These are phyloP conservation scores for Manihot esculenta DNA, from an alignment of 441 rosid genomes.

Conservation along the genomic window DNA sequence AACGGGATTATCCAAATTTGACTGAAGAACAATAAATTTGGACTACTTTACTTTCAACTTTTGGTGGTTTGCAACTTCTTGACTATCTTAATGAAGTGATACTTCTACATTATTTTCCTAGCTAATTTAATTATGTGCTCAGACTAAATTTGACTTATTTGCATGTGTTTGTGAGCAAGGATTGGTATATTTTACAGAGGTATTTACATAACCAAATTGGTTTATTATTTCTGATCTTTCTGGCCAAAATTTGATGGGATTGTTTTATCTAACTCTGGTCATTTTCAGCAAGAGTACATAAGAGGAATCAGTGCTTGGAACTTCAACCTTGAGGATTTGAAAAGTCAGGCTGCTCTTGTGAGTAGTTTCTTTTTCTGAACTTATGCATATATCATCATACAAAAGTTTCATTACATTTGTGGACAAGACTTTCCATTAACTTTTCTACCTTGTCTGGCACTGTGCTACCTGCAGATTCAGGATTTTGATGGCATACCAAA, in stretches of 20 bases:
- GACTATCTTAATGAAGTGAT: slow-evolving; percentile 3
- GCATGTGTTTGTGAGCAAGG: not conserved
- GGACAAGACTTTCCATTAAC: not conserved
- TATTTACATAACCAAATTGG: not conserved
- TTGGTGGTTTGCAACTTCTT: slow-evolving; percentile 5
- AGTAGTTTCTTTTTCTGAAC: slow-evolving; percentile 32
- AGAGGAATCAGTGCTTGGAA: slow-evolving; percentile 99
- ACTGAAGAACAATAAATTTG: not conserved
- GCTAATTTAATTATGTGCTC: not conserved
- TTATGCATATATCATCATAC: slow-evolving; percentile 9
- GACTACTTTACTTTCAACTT: slow-evolving; percentile 1
- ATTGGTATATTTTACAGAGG: not conserved
- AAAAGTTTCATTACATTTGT: not conserved
- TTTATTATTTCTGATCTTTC: slow-evolving; percentile 5
- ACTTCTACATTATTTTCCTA: not conserved
- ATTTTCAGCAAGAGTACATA: slow-evolving; percentile 90
- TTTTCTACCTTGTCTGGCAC: slow-evolving; percentile 12
- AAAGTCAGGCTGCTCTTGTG: slow-evolving; percentile 92
- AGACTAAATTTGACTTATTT: not conserved
- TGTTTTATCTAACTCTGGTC: slow-evolving; percentile 19
- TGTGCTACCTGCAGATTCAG: slow-evolving; percentile 61
- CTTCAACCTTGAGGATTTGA: slow-evolving; percentile 96
- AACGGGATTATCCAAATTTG: slow-evolving; percentile 4
- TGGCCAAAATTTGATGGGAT: slow-evolving; percentile 12
- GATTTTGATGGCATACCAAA: slow-evolving; percentile 57